Percentiles rank a stretch among this genome's conserved stretches.
Evolutionary conservation across 495 filamentous ascomycete species (phyloP).

Genomic region (Aspergillus coremiiformis): DNA sequence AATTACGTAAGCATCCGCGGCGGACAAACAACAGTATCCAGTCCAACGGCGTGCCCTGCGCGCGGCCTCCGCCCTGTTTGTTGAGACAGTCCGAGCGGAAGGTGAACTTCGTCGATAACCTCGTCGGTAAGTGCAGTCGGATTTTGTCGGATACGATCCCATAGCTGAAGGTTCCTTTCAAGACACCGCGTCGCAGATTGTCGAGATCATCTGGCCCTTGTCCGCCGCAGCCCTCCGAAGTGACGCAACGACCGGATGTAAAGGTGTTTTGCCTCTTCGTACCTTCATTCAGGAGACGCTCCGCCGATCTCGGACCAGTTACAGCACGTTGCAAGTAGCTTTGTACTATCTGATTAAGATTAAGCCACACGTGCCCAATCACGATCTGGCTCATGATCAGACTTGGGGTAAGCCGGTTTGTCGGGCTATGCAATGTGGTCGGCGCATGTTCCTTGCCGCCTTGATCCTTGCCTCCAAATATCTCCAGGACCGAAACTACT

Average conservation of each 20-base stretch:
- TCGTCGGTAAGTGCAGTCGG: constrained; percentile 78
- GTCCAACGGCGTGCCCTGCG: constrained; percentile 40
- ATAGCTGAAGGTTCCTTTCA: constrained; percentile 23
- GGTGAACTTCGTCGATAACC: constrained; percentile 90
- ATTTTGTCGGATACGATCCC: constrained; percentile 17
- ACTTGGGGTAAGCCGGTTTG: constrained; percentile 61
- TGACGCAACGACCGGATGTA: constrained; percentile 38
- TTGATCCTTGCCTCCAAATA: constrained; percentile 95
- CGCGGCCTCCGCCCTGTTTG: constrained; percentile 70
- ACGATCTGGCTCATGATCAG: constrained; percentile 84
- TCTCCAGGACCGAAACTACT: constrained; percentile 95
- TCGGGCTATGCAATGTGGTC: constrained; percentile 89
- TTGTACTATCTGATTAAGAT: constrained; percentile 94
- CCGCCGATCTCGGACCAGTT: constrained; percentile 88
- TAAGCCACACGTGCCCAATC: constrained; percentile 77
- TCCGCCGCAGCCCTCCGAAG: constrained; percentile 43
- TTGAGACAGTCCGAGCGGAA: constrained; percentile 90
- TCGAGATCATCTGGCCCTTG: constrained; percentile 93
- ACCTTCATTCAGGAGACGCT: constrained; percentile 97
- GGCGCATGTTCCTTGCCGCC: constrained; percentile 93
- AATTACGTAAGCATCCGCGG: constrained; percentile 75
- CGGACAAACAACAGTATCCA: constrained; percentile 52
- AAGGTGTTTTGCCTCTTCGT: constrained; percentile 79
- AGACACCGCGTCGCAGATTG: constrained; percentile 97
- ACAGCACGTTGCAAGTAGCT: constrained; percentile 93